Evolutionary conservation across 2,329 filamentous ascomycete genomes (phyloP).

Genomic region (Trichoderma harzianum): DNA sequence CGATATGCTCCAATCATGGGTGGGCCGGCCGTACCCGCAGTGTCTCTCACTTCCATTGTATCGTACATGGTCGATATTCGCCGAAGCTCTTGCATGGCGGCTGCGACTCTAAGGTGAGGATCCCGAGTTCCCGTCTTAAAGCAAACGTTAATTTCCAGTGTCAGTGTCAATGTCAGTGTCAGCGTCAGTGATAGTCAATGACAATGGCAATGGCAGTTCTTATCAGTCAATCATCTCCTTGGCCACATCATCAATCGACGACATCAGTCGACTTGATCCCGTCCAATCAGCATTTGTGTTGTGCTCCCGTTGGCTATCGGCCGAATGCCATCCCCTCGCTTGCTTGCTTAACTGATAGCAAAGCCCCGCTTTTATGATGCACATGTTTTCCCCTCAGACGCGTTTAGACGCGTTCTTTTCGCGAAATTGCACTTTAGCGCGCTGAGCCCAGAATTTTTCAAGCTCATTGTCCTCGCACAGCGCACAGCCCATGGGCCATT

Average conservation of each 20-base stretch:
- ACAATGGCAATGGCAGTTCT: background rate
- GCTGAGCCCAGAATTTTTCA: background rate
- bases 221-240: background rate
- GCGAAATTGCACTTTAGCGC: constrained; percentile 12
- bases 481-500: background rate
- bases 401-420: constrained; percentile 12
- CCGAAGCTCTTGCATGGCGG: constrained; percentile 7
- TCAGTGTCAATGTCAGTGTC: background rate
- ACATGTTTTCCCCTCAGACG: constrained; percentile 6
- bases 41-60: background rate
- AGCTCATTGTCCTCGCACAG: background rate
- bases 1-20: background rate
- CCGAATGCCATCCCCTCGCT: background rate
- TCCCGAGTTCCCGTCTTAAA: background rate
- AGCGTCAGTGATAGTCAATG: background rate
- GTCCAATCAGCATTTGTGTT: background rate
- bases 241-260: background rate
- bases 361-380: constrained; percentile 13
- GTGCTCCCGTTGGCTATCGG: background rate
- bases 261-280: background rate
- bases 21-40: background rate
- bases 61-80: background rate
- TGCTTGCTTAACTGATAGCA: constrained; percentile 12
- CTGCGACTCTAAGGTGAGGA: constrained; percentile 7
- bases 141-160: background rate